Evolutionary conservation across 768 basidiomycete genomes (phyloP), one percentile per base, ranked within the genome.

Genomic region (Tylopilus subfusipes): DNA sequence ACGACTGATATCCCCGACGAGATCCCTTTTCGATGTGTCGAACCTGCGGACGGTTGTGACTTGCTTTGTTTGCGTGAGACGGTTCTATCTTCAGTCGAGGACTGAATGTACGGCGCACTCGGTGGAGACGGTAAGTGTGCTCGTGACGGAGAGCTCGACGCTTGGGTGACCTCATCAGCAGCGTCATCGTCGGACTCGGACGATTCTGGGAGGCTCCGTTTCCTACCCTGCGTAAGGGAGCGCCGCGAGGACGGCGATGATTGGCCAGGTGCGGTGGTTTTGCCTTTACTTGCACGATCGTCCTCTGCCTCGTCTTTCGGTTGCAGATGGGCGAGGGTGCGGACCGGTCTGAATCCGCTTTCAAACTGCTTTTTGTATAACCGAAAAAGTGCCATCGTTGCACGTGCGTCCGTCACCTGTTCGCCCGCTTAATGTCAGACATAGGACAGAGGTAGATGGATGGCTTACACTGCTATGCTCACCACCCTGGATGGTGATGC

Each of bases 331-430:
- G 25, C 52, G 38, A 30, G 47, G 43, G 44, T 27, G 29, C 44
- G 58, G 31, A 45, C 21, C 22, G 49, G 40, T 43, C 48, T 60
- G 29, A 55, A 56, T 21, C 78, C 75, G 53, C 76, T 77, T 61
- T 98, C 95, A 92, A 92, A 98, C 44, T 82, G 78, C 48, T 83
- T 84, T 61, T 89, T 85, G 68, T 95, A 80, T n/a, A 95, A 65
- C 9, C 93, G 80, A 68, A 89, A 98, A 36, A 19, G 76, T 0
- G 93, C 95, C 93, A 99, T 97, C 0, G 94, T 90, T 0, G 95
- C 96, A 48, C 95, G 81, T 1, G 96, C 94, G 68, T 98, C 95
- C 16, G 83, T 90, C 6, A 98, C 85, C 95, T 97, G 49, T 42
- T 48, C 22, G 33, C 27, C 48, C 22, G 29, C 18, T 24, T 40